Evolutionary conservation across 306 rosid species (phyloP), one percentile per base, ranked within the genome.

Genomic region (Cucumis cinereus): DNA sequence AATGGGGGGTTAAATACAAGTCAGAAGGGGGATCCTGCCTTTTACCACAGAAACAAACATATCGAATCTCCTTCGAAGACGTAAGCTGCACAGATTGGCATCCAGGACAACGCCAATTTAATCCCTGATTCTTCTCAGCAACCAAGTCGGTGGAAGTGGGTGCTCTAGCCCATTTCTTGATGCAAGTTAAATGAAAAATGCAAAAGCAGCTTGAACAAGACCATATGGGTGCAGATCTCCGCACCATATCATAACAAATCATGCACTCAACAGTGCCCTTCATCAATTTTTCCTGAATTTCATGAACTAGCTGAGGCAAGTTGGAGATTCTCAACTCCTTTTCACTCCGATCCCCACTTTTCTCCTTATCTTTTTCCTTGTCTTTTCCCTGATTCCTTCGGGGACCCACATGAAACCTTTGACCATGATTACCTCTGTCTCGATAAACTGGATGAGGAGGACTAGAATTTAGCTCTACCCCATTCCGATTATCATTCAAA

Each of bases 21-120:
- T 93, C 98, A 17, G 96, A 87, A 33, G 93, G 97, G 22, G 98
- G 98, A 66, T 93, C 96, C n/a, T 81, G 82, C 84, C 93, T 90
- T 83, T 93, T 91, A 24, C 97, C 89, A 78, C 98, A 91, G 75
- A 93, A 93, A 81, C 98, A 93, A 73, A 82, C 64, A 75, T 93
- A 93, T n/a, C 77, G 84, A 81, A 93, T 89, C 88, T 93, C 98
- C 89, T 82, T 88, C 0, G 88, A 88, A 0, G 90, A 83, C 2
- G 83, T 88, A 56, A 86, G 96, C 82, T 91, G 89, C 76, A 91
- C 98, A 52, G 85, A 89, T 66, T 93, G 98, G 82, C 98, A 93
- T 80, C 98, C 98, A 40, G 98, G 98, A 78, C 98, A 93, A 79
- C 98, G 90, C 98, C 98, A 93, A 83, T 93, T 93, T 78, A 87